Base-by-base conservation (phyloP, 495 filamentous ascomycete species). In the Neurospora sp. region DNA sequence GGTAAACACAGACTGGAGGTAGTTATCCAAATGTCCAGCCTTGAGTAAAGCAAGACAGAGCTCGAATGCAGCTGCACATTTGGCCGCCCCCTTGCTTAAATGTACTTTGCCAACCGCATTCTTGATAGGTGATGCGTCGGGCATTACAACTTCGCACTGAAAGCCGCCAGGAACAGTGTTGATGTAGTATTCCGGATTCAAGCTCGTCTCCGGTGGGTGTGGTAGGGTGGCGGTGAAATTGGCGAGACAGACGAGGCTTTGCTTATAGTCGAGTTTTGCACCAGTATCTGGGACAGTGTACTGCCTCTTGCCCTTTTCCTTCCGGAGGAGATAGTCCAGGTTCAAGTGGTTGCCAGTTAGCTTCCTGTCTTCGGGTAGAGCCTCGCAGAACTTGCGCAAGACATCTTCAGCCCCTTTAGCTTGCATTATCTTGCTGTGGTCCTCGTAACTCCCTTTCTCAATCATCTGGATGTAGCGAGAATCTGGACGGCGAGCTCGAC, bases 11-110 rank as follows among this genome's bases (percentile, higher is more conserved):
- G 96, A 92, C 70, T 89, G 84, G 10, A 98, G 85, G 76, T 93
- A 81, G 7, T 88, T 86, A 80, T 97, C 90, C 0, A 99, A 81
- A 73, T 92, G 88, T 10, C 87, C 85, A 48, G 86, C 84, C 72
- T 88, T 87, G 35, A 91, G 84, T 6, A 99, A 86, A 71, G 88
- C 72, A 3, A 96, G 74, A 75, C 94, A 97, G 59, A 91, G 87
- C 77, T 96, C 91, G 78, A 96, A 98, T 3, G 96, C 96, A 16
- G 93, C 96, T 9, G 94, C 91, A 75, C 92, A 90, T 80, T 97
- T 97, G n/a, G 96, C 96, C 16, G 88, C 82, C 31, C 89, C 83
- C 78, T 96, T 98, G 70, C 85, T 91, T 3, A 82, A 71, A 70
- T 87, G 87, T 2, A 87, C 80, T 12, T 76, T 77, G 41, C 96